Base-by-base conservation (phyloP, 202 grass and related monocot genomes). In the Schoenoplectus triqueter region DNA sequence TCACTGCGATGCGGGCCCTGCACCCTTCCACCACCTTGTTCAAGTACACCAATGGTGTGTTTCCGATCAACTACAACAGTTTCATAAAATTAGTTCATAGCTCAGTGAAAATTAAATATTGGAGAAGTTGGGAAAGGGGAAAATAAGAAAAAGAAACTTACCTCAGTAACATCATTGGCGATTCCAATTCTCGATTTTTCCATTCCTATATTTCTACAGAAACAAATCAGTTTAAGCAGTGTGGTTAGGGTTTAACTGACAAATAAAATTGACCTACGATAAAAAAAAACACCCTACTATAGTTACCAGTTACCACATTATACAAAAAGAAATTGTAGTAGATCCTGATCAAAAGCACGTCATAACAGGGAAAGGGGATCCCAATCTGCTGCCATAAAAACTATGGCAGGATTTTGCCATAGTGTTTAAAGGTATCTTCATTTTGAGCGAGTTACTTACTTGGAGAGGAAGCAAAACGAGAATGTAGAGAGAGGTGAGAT, bases 41-140 rank as follows among this genome's bases (percentile, higher is more conserved):
- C 7, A 94, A 86, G 82, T 94, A 94, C 48, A 94, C 89, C 59
- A 94, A 41, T 4, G 89, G 92, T n/a, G 89, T 94, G 8, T 87
- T 91, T 45, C 92, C 87, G 22, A 91, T 88, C 80, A 94, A 75
- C 89, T 94, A 80, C 67, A 45, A 10, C 39, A 81, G 3, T 69
- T 41, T 41, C 31, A 69, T 19, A 55, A 71, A 42, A 83, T 69
- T 13, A 83, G 66, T 15, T 69, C 20, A 57, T 39, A 71, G 2
- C 51, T 66, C 13, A 69, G 67, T 42, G 3, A 45, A 18, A 45
- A 61, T 1, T 61, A 44, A 13, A 18, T 61, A 46, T 2, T 19
- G 40, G 5, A 2, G 17, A n/a, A 42, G 41, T 15, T 8, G 3
- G 22, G 68, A n/a, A 14, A 73, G 15, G 31, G 10, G 20, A 80